A percentile compares a stretch with the other conserved stretches of the same genome.
Evolutionary conservation across 2,329 filamentous ascomycete species (phyloP).

Genomic region (Fusarium nelsonii): DNA sequence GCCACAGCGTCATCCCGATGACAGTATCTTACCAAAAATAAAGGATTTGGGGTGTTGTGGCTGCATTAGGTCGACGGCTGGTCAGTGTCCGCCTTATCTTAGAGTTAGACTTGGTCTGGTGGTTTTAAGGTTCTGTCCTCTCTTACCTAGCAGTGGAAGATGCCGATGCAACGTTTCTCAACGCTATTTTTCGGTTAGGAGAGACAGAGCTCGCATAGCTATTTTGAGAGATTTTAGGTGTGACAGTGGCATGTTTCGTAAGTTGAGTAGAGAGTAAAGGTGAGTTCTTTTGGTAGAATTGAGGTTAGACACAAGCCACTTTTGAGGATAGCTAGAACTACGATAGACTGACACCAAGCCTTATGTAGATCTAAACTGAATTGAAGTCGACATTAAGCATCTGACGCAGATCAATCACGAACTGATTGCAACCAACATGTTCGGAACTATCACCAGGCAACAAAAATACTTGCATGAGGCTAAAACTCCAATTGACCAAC

Average conservation of each 20-base stretch:
- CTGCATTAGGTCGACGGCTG: constrained; percentile 8
- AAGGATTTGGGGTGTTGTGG: constrained; percentile 20
- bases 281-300: constrained; percentile 1
- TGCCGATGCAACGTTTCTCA: constrained; percentile 34
- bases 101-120: constrained; percentile 9
- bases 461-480: constrained; percentile 10
- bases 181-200: constrained; percentile 12
- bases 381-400: constrained; percentile 11
- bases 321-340: not conserved
- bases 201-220: constrained; percentile 17
- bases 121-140: constrained; percentile 17
- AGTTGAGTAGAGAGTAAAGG: not conserved
- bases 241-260: not conserved
- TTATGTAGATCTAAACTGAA: constrained; percentile 9
- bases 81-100: constrained; percentile 2
- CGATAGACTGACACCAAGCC: not conserved
- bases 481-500: constrained; percentile 33
- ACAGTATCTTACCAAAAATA: constrained; percentile 21
- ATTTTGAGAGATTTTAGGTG: constrained; percentile 5
- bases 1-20: constrained; percentile 22
- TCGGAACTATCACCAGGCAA: constrained; percentile 19
- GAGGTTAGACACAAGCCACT: constrained; percentile 3
- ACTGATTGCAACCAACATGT: not conserved
- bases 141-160: constrained; percentile 3
- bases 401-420: constrained; percentile 10